Base-by-base conservation (phyloP, 2,329 filamentous ascomycete genomes). In the Endocalyx cinctus region DNA sequence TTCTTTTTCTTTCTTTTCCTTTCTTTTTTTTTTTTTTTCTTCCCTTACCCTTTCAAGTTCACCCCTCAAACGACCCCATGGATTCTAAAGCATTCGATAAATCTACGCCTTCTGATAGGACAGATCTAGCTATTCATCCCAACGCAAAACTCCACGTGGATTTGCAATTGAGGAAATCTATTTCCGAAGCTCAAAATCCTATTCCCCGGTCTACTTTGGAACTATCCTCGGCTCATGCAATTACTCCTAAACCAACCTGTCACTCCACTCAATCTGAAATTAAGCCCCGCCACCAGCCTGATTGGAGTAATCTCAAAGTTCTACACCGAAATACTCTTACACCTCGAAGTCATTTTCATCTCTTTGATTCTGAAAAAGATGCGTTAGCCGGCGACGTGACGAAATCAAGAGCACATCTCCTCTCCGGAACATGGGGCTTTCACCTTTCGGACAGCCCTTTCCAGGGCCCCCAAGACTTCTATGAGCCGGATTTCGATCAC, bases 251-350 rank as follows among this genome's bases (percentile, higher is more conserved):
- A 18, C 15, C 12, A 10, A 15, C 10, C 14, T 27, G 5, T 26
- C 29, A 23, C 18, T 23, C 11, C 16, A 7, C 7, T n/a, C 22
- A 17, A 20, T 11, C 41, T 19, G 48, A 49, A 17, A 36, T 55
- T 27, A 39, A 55, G 20, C 62, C 62, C 2, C 39, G 51, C 7
- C 36, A 46, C 7, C 30, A 55, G 5, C 75, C 75, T 1, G 76
- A 82, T 50, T 82, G 76, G 74, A 75, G 67, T 52, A 82, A 82
- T 45, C 64, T 79, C 36, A 50, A 65, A 4, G 62, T 82, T 18
- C 62, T 82, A 12, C 78, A 80, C 50, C 70, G 68, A 42, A 78
- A 78, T 44, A 76, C 72, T 1, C 61, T 82, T 5, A 60, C 71
- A 7, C 70, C 74, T 5, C 67, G 77, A 35, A 69, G 72, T 30